Percentiles rank a stretch among this genome's conserved stretches.
These are phyloP conservation scores for Helenozyma rhizophorensis DNA, from an alignment of 805 yeast species.

Conservation along the genomic window DNA sequence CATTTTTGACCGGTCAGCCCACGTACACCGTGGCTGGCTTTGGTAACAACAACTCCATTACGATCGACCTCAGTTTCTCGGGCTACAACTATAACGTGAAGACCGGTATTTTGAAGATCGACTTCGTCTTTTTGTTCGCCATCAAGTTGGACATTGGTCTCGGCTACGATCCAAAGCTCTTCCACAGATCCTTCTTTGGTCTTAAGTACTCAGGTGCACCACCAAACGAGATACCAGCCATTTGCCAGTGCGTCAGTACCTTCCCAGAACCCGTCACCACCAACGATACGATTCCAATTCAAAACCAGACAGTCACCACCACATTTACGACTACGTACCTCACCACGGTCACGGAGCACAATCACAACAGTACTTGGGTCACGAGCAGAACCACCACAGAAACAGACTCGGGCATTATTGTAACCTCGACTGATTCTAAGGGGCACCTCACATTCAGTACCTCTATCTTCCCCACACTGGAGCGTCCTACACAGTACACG, in stretches of 20 bases:
- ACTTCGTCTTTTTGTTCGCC: neutral
- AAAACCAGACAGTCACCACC: too few species aligned
- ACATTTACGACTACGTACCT: too few species aligned
- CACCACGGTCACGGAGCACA: too few species aligned
- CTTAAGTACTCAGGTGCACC: neutral
- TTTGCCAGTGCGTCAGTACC: conserved; percentile 1
- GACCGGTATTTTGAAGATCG: conserved; percentile 6
- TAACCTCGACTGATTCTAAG: too few species aligned
- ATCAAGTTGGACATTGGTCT: conserved; percentile 4
- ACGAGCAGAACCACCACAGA: too few species aligned
- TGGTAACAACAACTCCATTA: conserved; percentile 5
- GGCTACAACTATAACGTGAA: conserved; percentile 1
- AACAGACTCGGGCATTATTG: too few species aligned
- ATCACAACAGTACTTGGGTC: too few species aligned
- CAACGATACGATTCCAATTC: too few species aligned
- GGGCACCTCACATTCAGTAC: too few species aligned
- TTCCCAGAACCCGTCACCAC: neutral
- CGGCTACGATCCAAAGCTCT: conserved; percentile 2
- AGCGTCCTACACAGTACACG: too few species aligned
- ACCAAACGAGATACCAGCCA: conserved; percentile 1
- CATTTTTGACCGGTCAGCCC: neutral
- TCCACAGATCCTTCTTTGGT: neutral
- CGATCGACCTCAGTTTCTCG: conserved; percentile 1
- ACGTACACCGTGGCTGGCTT: conserved; percentile 6
- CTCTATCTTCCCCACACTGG: too few species aligned